Conservation (phyloP, 2,329 filamentous ascomycete genomes). For the Calcarisporium arbuscula region DNA sequence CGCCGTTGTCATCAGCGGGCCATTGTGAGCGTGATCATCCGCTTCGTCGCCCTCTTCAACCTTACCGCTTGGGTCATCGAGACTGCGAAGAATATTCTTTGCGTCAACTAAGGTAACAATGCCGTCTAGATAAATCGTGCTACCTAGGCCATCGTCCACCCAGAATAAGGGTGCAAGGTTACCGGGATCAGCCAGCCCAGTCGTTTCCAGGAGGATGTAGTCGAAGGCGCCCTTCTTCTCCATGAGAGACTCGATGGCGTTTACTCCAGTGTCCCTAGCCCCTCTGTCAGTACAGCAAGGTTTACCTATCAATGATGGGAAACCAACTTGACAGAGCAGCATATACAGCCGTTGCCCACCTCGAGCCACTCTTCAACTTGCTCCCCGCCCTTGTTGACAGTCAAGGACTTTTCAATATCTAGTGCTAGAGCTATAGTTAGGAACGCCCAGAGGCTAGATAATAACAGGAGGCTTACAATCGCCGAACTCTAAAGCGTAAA, state of each 20-base stretch:
- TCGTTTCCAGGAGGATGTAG: constrained; percentile 96
- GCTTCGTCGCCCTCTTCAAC: constrained; percentile 45
- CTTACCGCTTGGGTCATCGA: constrained; percentile 64
- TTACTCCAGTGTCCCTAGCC: constrained; percentile 77
- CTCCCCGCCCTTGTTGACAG: constrained; percentile 76
- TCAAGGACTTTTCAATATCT: constrained; percentile 94
- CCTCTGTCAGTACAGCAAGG: constrained; percentile 17
- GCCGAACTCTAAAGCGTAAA: constrained; percentile 58
- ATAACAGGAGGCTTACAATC: constrained; percentile 54
- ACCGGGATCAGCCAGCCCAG: constrained; percentile 88
- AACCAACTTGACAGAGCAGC: constrained; percentile 85
- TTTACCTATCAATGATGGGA: not conserved
- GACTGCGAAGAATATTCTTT: constrained; percentile 77
- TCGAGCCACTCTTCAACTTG: constrained; percentile 93
- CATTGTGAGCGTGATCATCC: constrained; percentile 47
- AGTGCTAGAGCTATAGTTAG: constrained; percentile 50
- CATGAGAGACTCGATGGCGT: constrained; percentile 93
- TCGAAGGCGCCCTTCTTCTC: constrained; percentile 89
- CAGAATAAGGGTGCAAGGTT: constrained; percentile 96
- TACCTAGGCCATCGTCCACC: constrained; percentile 93
- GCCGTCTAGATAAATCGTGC: constrained; percentile 92
- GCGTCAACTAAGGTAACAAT: constrained; percentile 95
- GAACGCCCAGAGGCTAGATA: constrained; percentile 2
- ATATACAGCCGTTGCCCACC: constrained; percentile 93
- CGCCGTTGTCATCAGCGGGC: constrained; percentile 78